Conservation (phyloP, 805 yeast genomes). For the Ogataea saltuana region DNA sequence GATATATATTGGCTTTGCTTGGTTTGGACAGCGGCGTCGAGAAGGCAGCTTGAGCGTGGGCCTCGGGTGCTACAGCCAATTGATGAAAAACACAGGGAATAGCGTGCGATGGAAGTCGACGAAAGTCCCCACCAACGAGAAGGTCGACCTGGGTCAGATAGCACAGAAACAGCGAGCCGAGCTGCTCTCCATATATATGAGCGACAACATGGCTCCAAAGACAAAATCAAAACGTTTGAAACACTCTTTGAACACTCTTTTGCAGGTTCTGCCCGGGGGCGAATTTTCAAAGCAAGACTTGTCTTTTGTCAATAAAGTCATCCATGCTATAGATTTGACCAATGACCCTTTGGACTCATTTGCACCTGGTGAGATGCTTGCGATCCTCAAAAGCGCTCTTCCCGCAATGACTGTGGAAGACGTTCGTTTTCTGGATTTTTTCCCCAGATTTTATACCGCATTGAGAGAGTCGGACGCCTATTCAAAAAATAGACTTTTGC, state of each 20-base stretch:
- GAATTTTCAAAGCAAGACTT: conserved; percentile 29
- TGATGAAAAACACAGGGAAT: not conserved
- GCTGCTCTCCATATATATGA: conserved; percentile 27
- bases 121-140: conserved; percentile 14
- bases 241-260: conserved; percentile 21
- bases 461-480: conserved; percentile 31
- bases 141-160: conserved; percentile 19
- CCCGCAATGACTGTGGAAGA: conserved; percentile 33
- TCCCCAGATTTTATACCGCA: conserved; percentile 36
- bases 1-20: no score
- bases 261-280: conserved; percentile 21
- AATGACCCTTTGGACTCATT: conserved; percentile 28
- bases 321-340: conserved; percentile 33
- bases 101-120: conserved; percentile 8
- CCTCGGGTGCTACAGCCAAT: not conserved
- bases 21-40: no score
- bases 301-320: conserved; percentile 31
- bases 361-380: conserved; percentile 25
- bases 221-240: conserved; percentile 30
- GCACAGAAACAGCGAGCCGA: conserved; percentile 19
- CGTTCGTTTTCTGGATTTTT: conserved; percentile 32
- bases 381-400: conserved; percentile 25
- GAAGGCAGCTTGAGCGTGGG: not conserved
- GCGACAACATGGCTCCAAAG: conserved; percentile 29
- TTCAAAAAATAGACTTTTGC: conserved; percentile 16